A percentile compares a stretch with the other conserved stretches of the same genome.
Evolutionary conservation across 225 moss, liverwort and hornwort species (phyloP).

Genomic region (Takakia lepidozioides): DNA sequence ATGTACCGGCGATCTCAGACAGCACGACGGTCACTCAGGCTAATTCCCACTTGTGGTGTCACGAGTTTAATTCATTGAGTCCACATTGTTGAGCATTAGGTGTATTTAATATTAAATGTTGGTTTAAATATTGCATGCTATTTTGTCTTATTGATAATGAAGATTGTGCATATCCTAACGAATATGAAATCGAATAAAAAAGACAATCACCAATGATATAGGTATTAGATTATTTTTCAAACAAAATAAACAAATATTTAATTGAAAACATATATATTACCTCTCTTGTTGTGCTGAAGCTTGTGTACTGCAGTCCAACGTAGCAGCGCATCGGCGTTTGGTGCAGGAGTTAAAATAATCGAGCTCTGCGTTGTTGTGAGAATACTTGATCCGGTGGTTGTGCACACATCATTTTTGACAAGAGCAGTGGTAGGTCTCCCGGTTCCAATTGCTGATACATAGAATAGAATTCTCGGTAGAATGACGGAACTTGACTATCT

Average conservation of each 20-base stretch:
- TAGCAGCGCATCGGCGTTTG: not conserved
- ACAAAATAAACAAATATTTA: not conserved
- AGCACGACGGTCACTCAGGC: no score
- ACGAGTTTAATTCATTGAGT: no score
- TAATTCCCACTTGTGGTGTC: no score
- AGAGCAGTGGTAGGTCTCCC: not conserved
- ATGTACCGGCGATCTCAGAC: no score
- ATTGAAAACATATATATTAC: not conserved
- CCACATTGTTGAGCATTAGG: no score
- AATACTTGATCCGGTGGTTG: not conserved
- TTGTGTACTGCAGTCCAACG: not conserved
- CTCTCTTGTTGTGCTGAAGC: not conserved
- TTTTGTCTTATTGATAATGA: no score
- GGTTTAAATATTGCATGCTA: no score
- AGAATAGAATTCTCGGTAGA: not conserved
- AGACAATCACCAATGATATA: no score
- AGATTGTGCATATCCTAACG: no score
- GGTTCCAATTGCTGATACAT: not conserved
- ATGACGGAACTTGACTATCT: not conserved
- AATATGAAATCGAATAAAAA: no score
- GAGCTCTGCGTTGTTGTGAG: not conserved
- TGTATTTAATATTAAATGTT: no score
- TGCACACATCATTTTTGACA: not conserved
- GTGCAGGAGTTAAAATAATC: not conserved
- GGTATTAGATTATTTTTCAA: not conserved